Evolutionary conservation across 116 monocot genomes (phyloP), one percentile per base, ranked within the genome.

Genomic region (Iris pallida): DNA sequence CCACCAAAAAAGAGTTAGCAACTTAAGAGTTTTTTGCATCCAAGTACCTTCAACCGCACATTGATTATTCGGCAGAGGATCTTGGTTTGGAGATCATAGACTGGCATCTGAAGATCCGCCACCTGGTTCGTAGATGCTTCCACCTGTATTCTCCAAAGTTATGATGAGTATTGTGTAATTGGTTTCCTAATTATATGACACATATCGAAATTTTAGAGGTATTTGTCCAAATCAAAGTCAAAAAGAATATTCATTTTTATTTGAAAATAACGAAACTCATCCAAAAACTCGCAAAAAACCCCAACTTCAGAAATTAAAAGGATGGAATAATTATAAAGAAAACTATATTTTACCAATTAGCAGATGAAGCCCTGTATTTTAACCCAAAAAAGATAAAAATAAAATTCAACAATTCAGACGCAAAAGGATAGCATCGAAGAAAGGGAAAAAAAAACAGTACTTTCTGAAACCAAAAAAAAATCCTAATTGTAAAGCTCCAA

Each of bases 101-200:
- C 40, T 2, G 87, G 90, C 84, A 87, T 81, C 77, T 88, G 73
- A 57, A 85, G 81, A 43, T 94, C 87, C 1, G 85, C 76, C 20
- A 75, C 74, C 72, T 94, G 94, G 68, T 94, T 90, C 40, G 90
- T 94, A 52, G 90, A 94, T 6, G 94, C 94, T 78, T 90, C 90
- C 57, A 94, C 94, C 93, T 93, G 47, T 47, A 61, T 8, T 47
- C 40, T 60, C 47, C 53, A 51, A 51, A 51, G 13, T 51, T 13
- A 51, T 30, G 30, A 30, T 30, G 30, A 30, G 30, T 30, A 0
- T 30, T 1, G 30, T 30, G 30, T 1, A 30, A 0, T 30, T 30
- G 30, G 30, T 30, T 30, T 30, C 30, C 30, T 30, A 30, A 51
- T 51, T 51, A 9, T 13, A 51, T 13, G 13, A 51, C 1, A 7